These are phyloP conservation scores for Sclerotinia subarctica DNA, from an alignment of 2,329 filamentous ascomycete genomes.

Conservation along the genomic window DNA sequence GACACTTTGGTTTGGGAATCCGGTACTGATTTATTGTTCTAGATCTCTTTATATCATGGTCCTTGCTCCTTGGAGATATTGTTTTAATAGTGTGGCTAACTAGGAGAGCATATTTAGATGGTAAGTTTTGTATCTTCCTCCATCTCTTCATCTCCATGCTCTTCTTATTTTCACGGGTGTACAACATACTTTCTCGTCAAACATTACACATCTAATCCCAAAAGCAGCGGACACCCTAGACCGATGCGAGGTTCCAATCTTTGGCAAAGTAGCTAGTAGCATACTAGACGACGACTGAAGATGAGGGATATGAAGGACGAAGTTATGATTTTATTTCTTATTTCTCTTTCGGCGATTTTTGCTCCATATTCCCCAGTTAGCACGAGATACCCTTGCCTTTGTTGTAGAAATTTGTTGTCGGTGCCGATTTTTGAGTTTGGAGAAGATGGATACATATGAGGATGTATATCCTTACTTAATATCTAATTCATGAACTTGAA, in stretches of 20 bases:
- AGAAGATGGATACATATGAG: not conserved
- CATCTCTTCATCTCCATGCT: conserved; percentile 5
- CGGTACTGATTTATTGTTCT: not conserved
- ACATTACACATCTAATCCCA: conserved; percentile 25
- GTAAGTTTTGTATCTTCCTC: conserved; percentile 41
- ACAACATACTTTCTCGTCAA: not conserved
- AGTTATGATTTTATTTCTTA: not conserved
- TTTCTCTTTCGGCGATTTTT: not conserved
- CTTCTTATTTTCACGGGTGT: not conserved
- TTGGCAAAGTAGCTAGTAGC: conserved; percentile 79
- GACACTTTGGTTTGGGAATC: no score
- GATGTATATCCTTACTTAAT: conserved; percentile 2
- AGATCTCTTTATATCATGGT: conserved; percentile 68
- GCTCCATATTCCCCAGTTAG: conserved; percentile 5
- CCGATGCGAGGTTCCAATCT: conserved; percentile 70
- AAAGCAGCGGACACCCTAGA: conserved; percentile 56
- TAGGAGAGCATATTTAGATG: conserved; percentile 77
- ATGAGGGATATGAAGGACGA: not conserved
- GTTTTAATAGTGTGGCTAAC: conserved; percentile 73
- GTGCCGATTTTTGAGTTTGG: not conserved
- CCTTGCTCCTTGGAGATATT: conserved; percentile 74
- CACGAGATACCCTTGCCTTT: conserved; percentile 12
- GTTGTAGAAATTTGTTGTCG: not conserved
- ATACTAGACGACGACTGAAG: conserved; percentile 78
- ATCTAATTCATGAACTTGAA: not conserved